These are phyloP conservation scores for Vitellaria paradoxa DNA, from an alignment of 179 eudicot genomes.

Conservation along the genomic window DNA sequence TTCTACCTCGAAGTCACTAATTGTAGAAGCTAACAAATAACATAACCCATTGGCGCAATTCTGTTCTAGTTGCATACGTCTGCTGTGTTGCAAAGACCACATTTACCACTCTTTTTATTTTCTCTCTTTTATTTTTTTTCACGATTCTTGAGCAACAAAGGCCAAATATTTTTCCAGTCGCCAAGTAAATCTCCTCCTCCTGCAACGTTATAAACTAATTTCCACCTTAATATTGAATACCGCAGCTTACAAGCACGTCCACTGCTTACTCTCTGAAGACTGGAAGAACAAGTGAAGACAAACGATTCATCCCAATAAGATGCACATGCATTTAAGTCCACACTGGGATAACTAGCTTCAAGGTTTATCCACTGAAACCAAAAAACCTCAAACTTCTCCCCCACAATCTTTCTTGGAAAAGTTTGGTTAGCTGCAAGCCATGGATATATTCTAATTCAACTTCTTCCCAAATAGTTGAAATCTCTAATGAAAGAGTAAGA, in stretches of 20 bases:
- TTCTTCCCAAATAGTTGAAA: background rate
- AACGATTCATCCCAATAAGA: background rate
- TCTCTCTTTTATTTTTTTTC: too few species aligned
- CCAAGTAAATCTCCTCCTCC: slow-evolving; percentile 3
- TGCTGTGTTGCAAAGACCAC: too few species aligned
- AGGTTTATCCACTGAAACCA: background rate
- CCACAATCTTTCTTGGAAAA: background rate
- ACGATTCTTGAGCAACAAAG: background rate
- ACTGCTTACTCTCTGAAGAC: background rate
- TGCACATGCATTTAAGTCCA: background rate
- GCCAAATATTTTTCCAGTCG: background rate
- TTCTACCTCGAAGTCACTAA: too few species aligned
- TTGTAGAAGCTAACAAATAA: too few species aligned
- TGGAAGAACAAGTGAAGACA: background rate
- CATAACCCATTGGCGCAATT: too few species aligned
- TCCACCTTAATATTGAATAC: background rate
- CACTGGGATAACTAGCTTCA: slow-evolving; percentile 1
- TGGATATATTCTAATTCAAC: background rate
- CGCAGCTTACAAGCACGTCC: slow-evolving; percentile 5
- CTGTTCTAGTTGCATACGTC: too few species aligned
- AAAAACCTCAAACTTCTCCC: slow-evolving; percentile 10
- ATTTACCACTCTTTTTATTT: too few species aligned
- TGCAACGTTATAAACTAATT: background rate
- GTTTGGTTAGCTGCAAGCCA: background rate
- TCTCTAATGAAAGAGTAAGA: background rate